These are phyloP conservation scores for Boletus semigastroideus DNA, from an alignment of 1,284 basidiomycete species.

Conservation along the genomic window DNA sequence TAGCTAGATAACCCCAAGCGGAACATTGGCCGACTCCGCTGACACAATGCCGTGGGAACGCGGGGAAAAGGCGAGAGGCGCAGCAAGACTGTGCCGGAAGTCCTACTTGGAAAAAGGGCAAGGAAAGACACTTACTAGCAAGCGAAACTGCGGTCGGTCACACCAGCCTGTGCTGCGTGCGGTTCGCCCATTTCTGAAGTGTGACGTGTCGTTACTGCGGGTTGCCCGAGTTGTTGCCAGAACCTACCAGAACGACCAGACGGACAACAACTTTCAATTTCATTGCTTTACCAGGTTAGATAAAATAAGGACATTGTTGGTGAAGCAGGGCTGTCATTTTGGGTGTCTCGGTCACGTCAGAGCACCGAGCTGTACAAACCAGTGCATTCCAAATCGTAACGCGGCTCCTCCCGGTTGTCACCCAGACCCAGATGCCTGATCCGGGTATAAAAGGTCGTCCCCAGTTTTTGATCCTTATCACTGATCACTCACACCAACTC, in stretches of 20 bases:
- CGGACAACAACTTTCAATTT: too few relatives aligned
- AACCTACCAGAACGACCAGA: not conserved
- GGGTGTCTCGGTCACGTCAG: not conserved
- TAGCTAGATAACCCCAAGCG: too few relatives aligned
- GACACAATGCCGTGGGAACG: slow-evolving; percentile 4
- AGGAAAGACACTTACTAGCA: not conserved
- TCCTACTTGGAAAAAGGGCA: not conserved
- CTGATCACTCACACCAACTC: not conserved
- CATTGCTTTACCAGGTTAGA: not conserved
- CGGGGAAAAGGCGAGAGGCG: not conserved
- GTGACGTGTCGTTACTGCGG: not conserved
- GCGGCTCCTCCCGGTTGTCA: slow-evolving; percentile 1
- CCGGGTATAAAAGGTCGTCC: slow-evolving; percentile 17
- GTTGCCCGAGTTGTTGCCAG: not conserved
- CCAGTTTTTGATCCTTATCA: slow-evolving; percentile 16
- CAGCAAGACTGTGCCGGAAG: slow-evolving; percentile 12
- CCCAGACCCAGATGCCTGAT: not conserved
- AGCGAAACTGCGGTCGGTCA: slow-evolving; percentile 2
- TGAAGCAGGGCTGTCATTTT: too few relatives aligned
- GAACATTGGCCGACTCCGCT: too few relatives aligned
- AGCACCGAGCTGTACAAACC: slow-evolving; percentile 3
- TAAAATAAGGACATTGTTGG: not conserved
- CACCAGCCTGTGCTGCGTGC: too few relatives aligned
- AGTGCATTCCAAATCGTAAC: slow-evolving; percentile 7
- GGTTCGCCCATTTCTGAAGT: not conserved